phyloP scores from a whole-genome alignment of 768 basidiomycete species.

The Mycena olivaceomarginata region DNA sequence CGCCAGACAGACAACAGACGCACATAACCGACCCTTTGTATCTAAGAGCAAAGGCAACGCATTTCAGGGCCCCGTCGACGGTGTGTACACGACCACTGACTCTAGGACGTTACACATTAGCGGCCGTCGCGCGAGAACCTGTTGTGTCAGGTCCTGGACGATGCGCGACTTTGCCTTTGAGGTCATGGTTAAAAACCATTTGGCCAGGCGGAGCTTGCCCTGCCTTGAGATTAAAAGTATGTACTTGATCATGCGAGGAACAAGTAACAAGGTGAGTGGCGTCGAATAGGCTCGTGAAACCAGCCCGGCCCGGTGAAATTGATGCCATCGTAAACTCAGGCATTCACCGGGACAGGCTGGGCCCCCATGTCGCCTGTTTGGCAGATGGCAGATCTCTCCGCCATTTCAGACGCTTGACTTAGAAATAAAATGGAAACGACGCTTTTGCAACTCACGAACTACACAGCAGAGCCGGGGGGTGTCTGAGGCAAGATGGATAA shows the following conservation, averaged over 20 bases:
- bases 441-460: no score
- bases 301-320: no score
- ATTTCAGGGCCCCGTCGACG: conserved; percentile 12
- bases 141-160: conserved; percentile 95
- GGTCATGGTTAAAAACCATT: conserved; percentile 95
- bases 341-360: no score
- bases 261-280: background rate
- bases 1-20: background rate
- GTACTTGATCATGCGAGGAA: conserved; percentile 86
- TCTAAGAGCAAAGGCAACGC: conserved; percentile 21
- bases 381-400: no score
- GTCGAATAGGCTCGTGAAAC: no score
- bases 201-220: conserved; percentile 91
- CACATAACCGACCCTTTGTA: conserved; percentile 88
- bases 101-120: conserved; percentile 98
- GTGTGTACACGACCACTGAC: conserved; percentile 21
- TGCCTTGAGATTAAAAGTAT: conserved; percentile 95
- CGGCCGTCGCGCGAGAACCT: conserved; percentile 91
- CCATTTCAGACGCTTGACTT: no score
- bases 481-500: no score
- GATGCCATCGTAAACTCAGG: no score
- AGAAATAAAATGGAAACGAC: no score
- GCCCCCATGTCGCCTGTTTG: no score
- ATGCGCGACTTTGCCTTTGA: conserved; percentile 92
- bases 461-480: no score